A percentile compares a stretch with the other conserved stretches of the same genome.
Evolutionary conservation across 805 yeast genomes (phyloP).

Genomic region (Candida qinlingensis): DNA sequence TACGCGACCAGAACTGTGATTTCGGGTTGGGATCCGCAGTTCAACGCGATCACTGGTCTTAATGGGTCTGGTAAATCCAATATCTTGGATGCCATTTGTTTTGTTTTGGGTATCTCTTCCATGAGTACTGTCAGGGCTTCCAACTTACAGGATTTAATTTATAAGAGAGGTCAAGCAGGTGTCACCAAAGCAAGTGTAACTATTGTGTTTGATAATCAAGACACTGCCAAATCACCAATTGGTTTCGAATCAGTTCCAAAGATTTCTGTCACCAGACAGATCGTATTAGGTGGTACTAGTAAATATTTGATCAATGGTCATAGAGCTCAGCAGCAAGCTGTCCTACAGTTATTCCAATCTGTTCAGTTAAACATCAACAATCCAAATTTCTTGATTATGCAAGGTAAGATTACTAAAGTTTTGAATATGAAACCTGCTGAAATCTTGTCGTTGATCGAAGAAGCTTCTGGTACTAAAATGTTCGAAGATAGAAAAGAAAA

Average conservation of each 20-base stretch:
- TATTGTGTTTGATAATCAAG: constrained; percentile 86
- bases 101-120: constrained; percentile 93
- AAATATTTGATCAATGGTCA: constrained; percentile 94
- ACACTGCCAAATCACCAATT: constrained; percentile 71
- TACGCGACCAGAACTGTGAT: constrained; percentile 96
- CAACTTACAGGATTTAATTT: constrained; percentile 87
- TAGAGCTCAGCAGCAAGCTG: constrained; percentile 91
- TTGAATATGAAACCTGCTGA: constrained; percentile 93
- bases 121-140: constrained; percentile 95
- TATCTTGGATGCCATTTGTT: constrained; percentile 93
- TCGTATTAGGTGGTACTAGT: constrained; percentile 85
- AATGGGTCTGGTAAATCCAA: constrained; percentile 98
- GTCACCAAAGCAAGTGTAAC: constrained; percentile 96
- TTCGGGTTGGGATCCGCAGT: constrained; percentile 92
- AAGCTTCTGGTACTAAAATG: constrained; percentile 96
- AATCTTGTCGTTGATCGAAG: constrained; percentile 86
- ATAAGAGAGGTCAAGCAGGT: constrained; percentile 97
- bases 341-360: constrained; percentile 83
- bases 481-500: constrained; percentile 90
- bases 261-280: constrained; percentile 88
- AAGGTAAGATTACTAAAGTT: constrained; percentile 96
- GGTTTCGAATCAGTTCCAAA: constrained; percentile 75
- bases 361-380: constrained; percentile 95
- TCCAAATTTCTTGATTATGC: constrained; percentile 97
- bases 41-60: constrained; percentile 95